Base-by-base conservation (phyloP, 106 monocot genomes). In the Dioscorea zingiberensis region DNA sequence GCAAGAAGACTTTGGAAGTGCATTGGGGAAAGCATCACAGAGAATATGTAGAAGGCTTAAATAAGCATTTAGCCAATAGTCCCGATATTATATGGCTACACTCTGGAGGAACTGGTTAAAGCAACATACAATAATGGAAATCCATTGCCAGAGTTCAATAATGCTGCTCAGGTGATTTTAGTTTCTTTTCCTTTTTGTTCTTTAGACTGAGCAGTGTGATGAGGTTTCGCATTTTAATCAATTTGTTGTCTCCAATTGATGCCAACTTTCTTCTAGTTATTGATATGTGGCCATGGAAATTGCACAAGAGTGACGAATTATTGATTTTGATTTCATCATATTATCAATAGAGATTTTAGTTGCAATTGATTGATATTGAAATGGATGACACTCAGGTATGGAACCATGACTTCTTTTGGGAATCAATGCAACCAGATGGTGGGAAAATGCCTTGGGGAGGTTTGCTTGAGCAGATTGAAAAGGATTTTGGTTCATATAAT, bases 351-450 rank as follows among this genome's bases (percentile, higher is more conserved):
- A 0, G 2, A 18, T 7, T 51, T 19, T 51, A 51, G 1, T n/a
- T 16, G 4, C 51, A 18, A 16, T 51, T 4, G 14, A 18, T 38
- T 38, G 13, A 51, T 51, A 3, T 16, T 18, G 19, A 13, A 51
- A 13, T 13, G 7, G 51, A 51, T 66, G 25, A 19, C 32, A 7
- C 74, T 30, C 71, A 91, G 91, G 67, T 88, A 1, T 97, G 95
- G 95, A 97, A 91, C 73, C 95, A 97, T 69, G 88, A 97, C 63
- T 97, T 97, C 75, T 97, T 97, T 65, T 97, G 95, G 95, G 95
- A 97, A 76, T 97, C 95, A 60, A 81, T 97, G 80, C 91, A 97
- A 79, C 91, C 88, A 13, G 76, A 75, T 78, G 91, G 94, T 44
- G 87, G 81, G 23, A 74, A 77, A 25, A 56, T 83, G 63, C 91